These are phyloP conservation scores for Termitomyces titanicus DNA, from an alignment of 768 basidiomycete species.

Conservation along the genomic window DNA sequence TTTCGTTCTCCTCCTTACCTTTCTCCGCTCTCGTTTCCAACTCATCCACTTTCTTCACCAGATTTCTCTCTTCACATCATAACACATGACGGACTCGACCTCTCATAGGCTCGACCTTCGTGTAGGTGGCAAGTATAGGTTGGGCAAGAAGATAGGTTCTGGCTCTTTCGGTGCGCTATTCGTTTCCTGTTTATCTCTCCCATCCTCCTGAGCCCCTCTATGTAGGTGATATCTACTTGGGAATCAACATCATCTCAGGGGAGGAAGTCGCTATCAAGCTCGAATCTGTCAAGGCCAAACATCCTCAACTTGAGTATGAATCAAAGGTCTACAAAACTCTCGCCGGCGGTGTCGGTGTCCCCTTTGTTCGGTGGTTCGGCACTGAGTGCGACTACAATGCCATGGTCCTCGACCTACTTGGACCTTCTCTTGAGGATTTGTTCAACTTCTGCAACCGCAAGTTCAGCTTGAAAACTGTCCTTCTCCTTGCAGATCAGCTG, in stretches of 20 bases:
- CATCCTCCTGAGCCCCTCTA: constrained; percentile 4
- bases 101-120: constrained; percentile 79
- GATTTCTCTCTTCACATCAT: constrained; percentile 15
- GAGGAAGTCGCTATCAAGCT: constrained; percentile 99
- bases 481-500: constrained; percentile 94
- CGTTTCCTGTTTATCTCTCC: constrained; percentile 4
- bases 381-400: constrained; percentile 99
- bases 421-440: constrained; percentile 85
- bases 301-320: constrained; percentile 99
- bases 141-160: constrained; percentile 99
- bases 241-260: constrained; percentile 99
- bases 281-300: constrained; percentile 99
- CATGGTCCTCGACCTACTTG: constrained; percentile 97
- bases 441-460: constrained; percentile 98
- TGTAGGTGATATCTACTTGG: constrained; percentile 96
- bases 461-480: constrained; percentile 94
- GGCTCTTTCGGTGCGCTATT: constrained; percentile 86
- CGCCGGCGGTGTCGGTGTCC: constrained; percentile 97
- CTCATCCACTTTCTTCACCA: constrained; percentile 19
- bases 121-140: constrained; percentile 93
- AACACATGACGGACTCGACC: constrained; percentile 67
- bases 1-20: constrained; percentile 15
- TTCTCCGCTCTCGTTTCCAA: constrained; percentile 11
- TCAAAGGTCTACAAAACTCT: constrained; percentile 96
- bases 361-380: constrained; percentile 94